Base-by-base conservation (phyloP, 139 green algal species). In the Micractinium conductrix region DNA sequence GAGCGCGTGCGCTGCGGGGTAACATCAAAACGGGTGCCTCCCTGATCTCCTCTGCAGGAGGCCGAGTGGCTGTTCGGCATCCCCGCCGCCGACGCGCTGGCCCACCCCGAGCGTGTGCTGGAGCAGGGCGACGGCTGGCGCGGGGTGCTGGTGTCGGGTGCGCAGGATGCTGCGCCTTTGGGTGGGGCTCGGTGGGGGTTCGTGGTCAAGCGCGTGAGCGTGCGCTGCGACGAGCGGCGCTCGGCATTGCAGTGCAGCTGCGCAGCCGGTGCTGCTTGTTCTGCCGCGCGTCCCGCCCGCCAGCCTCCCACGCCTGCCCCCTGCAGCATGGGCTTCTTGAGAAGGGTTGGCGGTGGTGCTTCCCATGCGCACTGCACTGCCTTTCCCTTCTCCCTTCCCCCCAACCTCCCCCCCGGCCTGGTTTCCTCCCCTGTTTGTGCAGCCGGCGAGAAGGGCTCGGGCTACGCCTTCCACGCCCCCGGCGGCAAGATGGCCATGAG, bases 1-100 rank as follows among this genome's bases (percentile, higher is more conserved):
- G n/a, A n/a, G n/a, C n/a, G n/a, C n/a, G n/a, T n/a, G n/a, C n/a
- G n/a, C n/a, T n/a, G n/a, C n/a, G n/a, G n/a, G n/a, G n/a, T n/a
- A n/a, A n/a, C n/a, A n/a, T n/a, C n/a, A n/a, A n/a, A n/a, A n/a
- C n/a, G n/a, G n/a, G n/a, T n/a, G n/a, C n/a, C n/a, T n/a, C n/a
- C n/a, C n/a, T n/a, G n/a, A n/a, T n/a, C n/a, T n/a, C n/a, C n/a
- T n/a, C 5, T 74, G 65, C 72, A 79, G 82, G 95, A 98, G 70
- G 89, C 94, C 70, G 92, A 96, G 87, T 96, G 92, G 91, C 90
- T 98, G 74, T 93, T 93, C 74, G 95, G 89, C 44, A 91, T 97
- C 3, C 60, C 87, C 1, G 71, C 88, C 24, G 70, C 76, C 5
- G 83, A 88, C 2, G 94, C 93, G 0, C 87, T 94, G 65, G 21